phyloP scores from a whole-genome alignment of 2,329 filamentous ascomycete species.

The Waltergamsia citrina region DNA sequence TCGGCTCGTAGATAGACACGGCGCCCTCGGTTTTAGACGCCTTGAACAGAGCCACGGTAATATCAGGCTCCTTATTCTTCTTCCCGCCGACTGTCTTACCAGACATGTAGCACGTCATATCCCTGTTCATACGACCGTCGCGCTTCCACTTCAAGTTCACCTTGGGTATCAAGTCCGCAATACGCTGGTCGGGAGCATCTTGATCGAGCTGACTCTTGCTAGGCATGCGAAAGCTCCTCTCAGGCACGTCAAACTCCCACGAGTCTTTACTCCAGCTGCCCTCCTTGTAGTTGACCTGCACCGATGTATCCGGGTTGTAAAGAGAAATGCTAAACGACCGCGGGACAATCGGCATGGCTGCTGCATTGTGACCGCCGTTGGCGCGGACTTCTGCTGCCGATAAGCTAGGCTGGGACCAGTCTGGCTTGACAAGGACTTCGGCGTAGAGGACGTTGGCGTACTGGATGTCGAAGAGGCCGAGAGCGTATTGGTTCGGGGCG shows the following conservation, averaged over 20 bases:
- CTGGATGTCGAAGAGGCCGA: constrained; percentile 75
- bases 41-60: constrained; percentile 83
- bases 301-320: constrained; percentile 85
- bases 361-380: constrained; percentile 44
- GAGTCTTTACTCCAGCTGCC: constrained; percentile 73
- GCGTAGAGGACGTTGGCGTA: constrained; percentile 76
- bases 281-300: constrained; percentile 60
- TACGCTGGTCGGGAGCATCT: constrained; percentile 35
- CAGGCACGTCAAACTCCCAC: constrained; percentile 91
- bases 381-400: constrained; percentile 71
- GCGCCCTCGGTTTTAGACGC: constrained; percentile 50
- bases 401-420: constrained; percentile 75
- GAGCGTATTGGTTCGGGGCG: constrained; percentile 76
- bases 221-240: constrained; percentile 73
- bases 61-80: constrained; percentile 87
- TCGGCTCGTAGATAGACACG: constrained; percentile 86
- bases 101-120: constrained; percentile 80
- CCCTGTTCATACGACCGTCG: constrained; percentile 76
- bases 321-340: constrained; percentile 76
- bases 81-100: constrained; percentile 68
- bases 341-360: constrained; percentile 61
- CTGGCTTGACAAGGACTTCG: constrained; percentile 75
- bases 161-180: constrained; percentile 53
- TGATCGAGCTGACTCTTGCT: constrained; percentile 72
- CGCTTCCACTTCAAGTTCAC: constrained; percentile 83